Evolutionary conservation across 371 early-diverging fungal genomes (phyloP).

Genomic region (Fennellomyces sp.): DNA sequence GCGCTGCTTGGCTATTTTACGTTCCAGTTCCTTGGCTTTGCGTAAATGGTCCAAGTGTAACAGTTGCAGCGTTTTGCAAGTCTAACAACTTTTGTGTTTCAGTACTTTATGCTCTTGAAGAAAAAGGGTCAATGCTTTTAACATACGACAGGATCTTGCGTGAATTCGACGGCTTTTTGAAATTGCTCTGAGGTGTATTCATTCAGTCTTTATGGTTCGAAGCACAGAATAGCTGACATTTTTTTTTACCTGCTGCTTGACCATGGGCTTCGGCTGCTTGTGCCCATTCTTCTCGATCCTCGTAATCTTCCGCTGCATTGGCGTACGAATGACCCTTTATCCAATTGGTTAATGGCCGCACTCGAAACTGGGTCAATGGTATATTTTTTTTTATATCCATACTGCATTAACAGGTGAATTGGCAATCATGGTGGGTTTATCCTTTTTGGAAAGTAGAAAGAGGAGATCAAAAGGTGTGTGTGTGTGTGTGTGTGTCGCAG

Average conservation of each 20-base stretch:
- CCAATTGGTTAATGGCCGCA: no score
- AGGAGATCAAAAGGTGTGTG: neutral
- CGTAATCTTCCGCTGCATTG: conserved; percentile 52
- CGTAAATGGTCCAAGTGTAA: conserved; percentile 35
- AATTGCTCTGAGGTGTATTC: conserved; percentile 37
- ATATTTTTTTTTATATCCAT: conserved; percentile 5
- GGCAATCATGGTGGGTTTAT: conserved; percentile 19
- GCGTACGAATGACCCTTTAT: conserved; percentile 57
- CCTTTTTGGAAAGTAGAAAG: neutral
- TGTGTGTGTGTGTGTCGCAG: neutral
- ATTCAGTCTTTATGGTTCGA: no score
- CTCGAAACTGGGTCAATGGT: no score
- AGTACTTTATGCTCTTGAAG: no score
- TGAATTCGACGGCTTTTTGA: conserved; percentile 32
- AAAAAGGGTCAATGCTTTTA: no score
- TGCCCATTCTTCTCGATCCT: conserved; percentile 52
- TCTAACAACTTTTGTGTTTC: no score
- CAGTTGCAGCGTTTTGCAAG: conserved; percentile 30
- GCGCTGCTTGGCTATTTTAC: conserved; percentile 12
- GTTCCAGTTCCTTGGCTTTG: conserved; percentile 36
- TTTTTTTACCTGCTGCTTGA: conserved; percentile 49
- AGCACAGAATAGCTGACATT: no score
- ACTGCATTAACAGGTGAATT: conserved; percentile 40
- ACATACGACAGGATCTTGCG: conserved; percentile 39
- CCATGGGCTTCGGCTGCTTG: conserved; percentile 51